A percentile compares a stretch with the other conserved stretches of the same genome.
Conservation (phyloP, 129 eudicot species). For the Chrysanthemum makinoi region DNA sequence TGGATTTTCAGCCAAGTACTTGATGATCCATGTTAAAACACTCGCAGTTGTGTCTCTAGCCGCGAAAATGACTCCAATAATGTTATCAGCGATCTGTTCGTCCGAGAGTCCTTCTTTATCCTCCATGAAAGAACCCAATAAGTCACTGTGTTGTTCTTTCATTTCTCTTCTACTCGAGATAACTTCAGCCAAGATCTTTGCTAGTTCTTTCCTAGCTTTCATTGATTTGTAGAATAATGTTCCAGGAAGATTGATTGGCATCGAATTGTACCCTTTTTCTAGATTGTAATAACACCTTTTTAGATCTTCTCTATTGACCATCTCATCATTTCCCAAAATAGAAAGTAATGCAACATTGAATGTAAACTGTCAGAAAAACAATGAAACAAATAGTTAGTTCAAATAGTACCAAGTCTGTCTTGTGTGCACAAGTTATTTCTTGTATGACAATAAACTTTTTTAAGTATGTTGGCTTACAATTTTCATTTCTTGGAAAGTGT, state of each 20-base stretch:
- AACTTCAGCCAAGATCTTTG: slow-evolving; percentile 27
- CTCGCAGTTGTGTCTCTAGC: slow-evolving; percentile 59
- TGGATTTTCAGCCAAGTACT: slow-evolving; percentile 41
- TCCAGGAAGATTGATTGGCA: slow-evolving; percentile 49
- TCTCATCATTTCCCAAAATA: slow-evolving; percentile 42
- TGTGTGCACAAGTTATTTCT: no score
- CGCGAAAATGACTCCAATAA: slow-evolving; percentile 55
- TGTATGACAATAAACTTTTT: no score
- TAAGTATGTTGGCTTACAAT: slow-evolving; percentile 24
- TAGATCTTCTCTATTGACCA: slow-evolving; percentile 29
- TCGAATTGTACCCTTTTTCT: slow-evolving; percentile 54
- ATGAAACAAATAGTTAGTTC: not conserved
- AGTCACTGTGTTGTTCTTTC: slow-evolving; percentile 25
- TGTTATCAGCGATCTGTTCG: slow-evolving; percentile 47
- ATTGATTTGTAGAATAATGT: slow-evolving; percentile 38
- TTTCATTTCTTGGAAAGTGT: slow-evolving; percentile 49
- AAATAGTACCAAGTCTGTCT: not conserved
- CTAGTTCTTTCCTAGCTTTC: slow-evolving; percentile 43
- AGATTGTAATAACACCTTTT: slow-evolving; percentile 40
- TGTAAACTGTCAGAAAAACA: slow-evolving; percentile 35
- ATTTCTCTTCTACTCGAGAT: slow-evolving; percentile 28
- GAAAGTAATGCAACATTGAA: slow-evolving; percentile 53
- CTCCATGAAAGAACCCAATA: slow-evolving; percentile 36
- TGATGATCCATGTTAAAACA: slow-evolving; percentile 47
- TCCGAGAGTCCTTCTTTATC: slow-evolving; percentile 39